These are phyloP conservation scores for Debaryomycetaceae sp. DNA, from an alignment of 1,139 yeast genomes.

Conservation along the genomic window DNA sequence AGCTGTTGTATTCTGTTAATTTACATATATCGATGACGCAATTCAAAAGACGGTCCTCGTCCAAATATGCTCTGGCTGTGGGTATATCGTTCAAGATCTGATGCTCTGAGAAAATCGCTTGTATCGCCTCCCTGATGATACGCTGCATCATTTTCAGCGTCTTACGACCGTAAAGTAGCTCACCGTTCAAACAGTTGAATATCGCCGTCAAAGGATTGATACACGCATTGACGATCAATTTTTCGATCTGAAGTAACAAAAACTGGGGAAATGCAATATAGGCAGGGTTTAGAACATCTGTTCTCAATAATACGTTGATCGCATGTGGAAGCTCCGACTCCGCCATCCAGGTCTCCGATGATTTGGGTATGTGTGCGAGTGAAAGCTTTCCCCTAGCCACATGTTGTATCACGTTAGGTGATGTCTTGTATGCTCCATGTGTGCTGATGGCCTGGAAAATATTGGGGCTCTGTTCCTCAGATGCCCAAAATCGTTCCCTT, in stretches of 20 bases:
- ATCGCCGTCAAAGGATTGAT: conserved; percentile 73
- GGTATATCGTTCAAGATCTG: conserved; percentile 28
- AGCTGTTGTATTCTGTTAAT: conserved; percentile 55
- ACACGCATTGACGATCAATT: conserved; percentile 70
- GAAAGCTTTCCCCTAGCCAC: conserved; percentile 64
- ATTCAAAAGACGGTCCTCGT: conserved; percentile 40
- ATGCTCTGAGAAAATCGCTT: conserved; percentile 36
- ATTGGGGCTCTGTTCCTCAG: conserved; percentile 42
- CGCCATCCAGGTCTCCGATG: conserved; percentile 7
- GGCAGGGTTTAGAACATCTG: conserved; percentile 38
- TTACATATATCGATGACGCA: conserved; percentile 47
- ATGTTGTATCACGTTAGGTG: conserved; percentile 52
- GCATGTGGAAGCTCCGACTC: conserved; percentile 23
- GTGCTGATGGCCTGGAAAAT: conserved; percentile 73
- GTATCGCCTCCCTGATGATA: conserved; percentile 46
- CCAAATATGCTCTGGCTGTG: conserved; percentile 34
- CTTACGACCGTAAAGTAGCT: conserved; percentile 41
- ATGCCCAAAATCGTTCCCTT: conserved; percentile 54
- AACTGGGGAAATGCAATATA: conserved; percentile 52
- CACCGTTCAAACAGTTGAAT: conserved; percentile 71
- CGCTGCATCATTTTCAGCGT: conserved; percentile 28
- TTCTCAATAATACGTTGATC: conserved; percentile 25
- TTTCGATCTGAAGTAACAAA: conserved; percentile 64
- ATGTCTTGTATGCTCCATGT: conserved; percentile 65
- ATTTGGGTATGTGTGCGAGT: conserved; percentile 23